Conservation (phyloP, 1,284 basidiomycete genomes). For the Xerocomus nothofagi region DNA sequence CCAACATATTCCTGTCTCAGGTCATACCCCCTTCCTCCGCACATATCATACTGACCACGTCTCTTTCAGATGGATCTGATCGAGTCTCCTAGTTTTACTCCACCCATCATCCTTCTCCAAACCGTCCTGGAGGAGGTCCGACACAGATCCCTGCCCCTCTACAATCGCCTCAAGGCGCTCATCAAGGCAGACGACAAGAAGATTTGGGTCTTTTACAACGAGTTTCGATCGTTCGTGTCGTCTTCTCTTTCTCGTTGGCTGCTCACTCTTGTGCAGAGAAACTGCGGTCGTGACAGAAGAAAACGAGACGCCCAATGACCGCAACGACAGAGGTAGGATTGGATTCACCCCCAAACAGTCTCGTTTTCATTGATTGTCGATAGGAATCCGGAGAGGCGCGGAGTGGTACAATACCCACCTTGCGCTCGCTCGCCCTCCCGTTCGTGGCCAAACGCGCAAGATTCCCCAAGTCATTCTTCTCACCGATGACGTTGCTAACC, state of each 20-base stretch:
- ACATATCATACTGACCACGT: constrained; percentile 1
- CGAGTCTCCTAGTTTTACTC: constrained; percentile 70
- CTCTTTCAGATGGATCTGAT: constrained; percentile 83
- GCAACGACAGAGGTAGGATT: constrained; percentile 82
- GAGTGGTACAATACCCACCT: constrained; percentile 85
- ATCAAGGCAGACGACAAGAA: constrained; percentile 78
- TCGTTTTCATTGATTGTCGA: background rate
- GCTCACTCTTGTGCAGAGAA: constrained; percentile 48
- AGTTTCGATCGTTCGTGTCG: constrained; percentile 70
- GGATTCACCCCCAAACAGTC: no score
- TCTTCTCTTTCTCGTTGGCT: background rate
- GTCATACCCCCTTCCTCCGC: constrained; percentile 20
- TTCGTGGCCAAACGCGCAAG: constrained; percentile 48
- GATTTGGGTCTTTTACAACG: constrained; percentile 91
- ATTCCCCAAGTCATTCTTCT: constrained; percentile 74
- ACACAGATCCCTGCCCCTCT: constrained; percentile 90
- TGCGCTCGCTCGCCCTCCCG: constrained; percentile 48
- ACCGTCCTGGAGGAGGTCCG: constrained; percentile 96
- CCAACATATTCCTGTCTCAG: constrained; percentile 94
- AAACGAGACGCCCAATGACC: constrained; percentile 84
- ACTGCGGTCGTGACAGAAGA: constrained; percentile 75
- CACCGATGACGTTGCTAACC: constrained; percentile 89
- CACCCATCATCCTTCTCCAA: constrained; percentile 88
- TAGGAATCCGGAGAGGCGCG: constrained; percentile 83
- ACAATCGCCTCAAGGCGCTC: constrained; percentile 86